A percentile compares a stretch with the other conserved stretches of the same genome.
phyloP scores from a whole-genome alignment of 78 protist species.

The Reticulomyxa filosa region DNA sequence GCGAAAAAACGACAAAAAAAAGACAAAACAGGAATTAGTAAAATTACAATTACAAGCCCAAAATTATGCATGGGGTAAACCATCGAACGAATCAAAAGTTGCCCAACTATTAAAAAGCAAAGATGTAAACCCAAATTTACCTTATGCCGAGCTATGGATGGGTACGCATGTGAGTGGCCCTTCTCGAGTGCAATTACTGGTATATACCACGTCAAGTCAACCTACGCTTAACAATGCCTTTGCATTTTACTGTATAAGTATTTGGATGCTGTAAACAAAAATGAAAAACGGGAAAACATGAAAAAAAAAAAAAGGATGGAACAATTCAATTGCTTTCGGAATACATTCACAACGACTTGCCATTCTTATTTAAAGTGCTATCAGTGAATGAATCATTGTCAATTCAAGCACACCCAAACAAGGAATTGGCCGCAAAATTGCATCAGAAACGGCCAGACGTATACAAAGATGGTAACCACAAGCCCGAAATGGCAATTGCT shows the following conservation, averaged over 20 bases:
- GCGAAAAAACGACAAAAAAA: too few relatives aligned
- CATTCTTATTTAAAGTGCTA: slow-evolving; percentile 78
- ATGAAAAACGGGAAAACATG: too few relatives aligned
- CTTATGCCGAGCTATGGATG: slow-evolving; percentile 90
- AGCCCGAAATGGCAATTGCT: slow-evolving; percentile 86
- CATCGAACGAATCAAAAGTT: neutral
- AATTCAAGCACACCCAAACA: slow-evolving; percentile 88
- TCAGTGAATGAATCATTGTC: slow-evolving; percentile 59
- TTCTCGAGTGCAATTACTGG: slow-evolving; percentile 2
- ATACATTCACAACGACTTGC: slow-evolving; percentile 24
- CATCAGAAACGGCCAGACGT: slow-evolving; percentile 31
- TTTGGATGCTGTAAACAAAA: too few relatives aligned
- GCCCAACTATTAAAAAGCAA: neutral
- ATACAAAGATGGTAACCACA: slow-evolving; percentile 79
- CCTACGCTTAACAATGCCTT: too few relatives aligned
- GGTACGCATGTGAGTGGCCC: slow-evolving; percentile 83
- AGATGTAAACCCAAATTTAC: slow-evolving; percentile 9
- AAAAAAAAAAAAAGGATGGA: too few relatives aligned
- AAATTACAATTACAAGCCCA: too few relatives aligned
- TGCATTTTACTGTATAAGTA: too few relatives aligned
- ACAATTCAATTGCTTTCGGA: neutral
- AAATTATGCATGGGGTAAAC: slow-evolving; percentile 18
- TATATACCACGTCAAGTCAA: too few relatives aligned
- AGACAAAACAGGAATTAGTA: too few relatives aligned
- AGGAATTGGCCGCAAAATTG: slow-evolving; percentile 44